These are phyloP conservation scores for Melanomma pulvis-pyrius DNA, from an alignment of 495 filamentous ascomycete species.

Conservation along the genomic window DNA sequence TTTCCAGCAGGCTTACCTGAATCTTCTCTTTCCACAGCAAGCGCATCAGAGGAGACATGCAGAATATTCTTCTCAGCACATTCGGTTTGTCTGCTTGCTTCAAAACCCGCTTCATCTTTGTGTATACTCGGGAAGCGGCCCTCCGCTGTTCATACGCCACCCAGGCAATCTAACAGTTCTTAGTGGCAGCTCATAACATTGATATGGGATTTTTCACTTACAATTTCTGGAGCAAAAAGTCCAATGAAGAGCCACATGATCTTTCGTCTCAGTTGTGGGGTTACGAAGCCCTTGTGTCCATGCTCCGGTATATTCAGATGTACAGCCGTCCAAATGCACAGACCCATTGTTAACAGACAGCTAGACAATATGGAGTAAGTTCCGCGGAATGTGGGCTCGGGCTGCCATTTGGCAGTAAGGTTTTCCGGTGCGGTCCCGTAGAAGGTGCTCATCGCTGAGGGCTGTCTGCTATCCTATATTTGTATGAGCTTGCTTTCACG, in stretches of 20 bases:
- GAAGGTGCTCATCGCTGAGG: conserved; percentile 7
- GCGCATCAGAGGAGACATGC: background rate
- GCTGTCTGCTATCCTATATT: no score
- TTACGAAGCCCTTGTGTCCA: background rate
- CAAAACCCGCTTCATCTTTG: background rate
- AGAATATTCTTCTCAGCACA: background rate
- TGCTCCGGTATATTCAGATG: conserved; percentile 48
- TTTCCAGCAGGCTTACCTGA: background rate
- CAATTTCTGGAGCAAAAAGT: conserved; percentile 23
- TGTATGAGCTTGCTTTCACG: no score
- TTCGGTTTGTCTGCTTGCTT: background rate
- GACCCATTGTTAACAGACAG: conserved; percentile 46
- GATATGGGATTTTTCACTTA: background rate
- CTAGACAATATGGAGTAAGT: conserved; percentile 45
- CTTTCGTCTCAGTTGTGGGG: conserved; percentile 31
- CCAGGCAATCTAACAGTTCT: conserved; percentile 19
- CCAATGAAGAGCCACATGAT: conserved; percentile 41
- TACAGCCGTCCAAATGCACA: conserved; percentile 52
- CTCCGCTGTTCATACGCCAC: conserved; percentile 21
- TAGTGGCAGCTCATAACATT: background rate
- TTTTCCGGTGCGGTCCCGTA: conserved; percentile 1
- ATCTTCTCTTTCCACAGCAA: background rate
- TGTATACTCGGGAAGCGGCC: background rate
- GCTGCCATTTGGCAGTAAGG: conserved; percentile 20
- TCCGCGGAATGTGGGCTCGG: conserved; percentile 41